Percentiles rank a stretch among this genome's conserved stretches.
Conservation (phyloP, 1,284 basidiomycete species). For the Meripilus lineatus region DNA sequence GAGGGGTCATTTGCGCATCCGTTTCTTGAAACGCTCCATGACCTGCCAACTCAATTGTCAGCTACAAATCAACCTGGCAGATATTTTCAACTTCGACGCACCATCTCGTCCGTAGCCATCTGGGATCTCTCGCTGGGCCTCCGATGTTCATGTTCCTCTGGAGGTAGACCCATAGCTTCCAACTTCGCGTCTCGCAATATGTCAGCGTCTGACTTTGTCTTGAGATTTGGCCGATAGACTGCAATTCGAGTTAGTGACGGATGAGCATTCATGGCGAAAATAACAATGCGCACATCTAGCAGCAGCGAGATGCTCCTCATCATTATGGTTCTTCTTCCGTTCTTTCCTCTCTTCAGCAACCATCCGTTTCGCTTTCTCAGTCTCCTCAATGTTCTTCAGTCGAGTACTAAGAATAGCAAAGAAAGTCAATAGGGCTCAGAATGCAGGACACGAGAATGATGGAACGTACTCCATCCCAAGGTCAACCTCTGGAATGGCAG, state of each 20-base stretch:
- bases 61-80: background rate
- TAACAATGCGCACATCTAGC: constrained; percentile 66
- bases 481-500: constrained; percentile 95
- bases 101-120: constrained; percentile 88
- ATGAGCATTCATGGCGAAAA: constrained; percentile 4
- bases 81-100: constrained; percentile 32
- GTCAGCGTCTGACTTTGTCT: constrained; percentile 79
- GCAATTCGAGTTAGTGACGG: constrained; percentile 1
- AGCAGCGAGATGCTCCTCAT: constrained; percentile 77
- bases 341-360: constrained; percentile 73
- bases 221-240: constrained; percentile 82
- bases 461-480: constrained; percentile 90
- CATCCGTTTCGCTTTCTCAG: constrained; percentile 88
- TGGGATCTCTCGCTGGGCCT: constrained; percentile 58
- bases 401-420: constrained; percentile 56
- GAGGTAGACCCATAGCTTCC: constrained; percentile 72
- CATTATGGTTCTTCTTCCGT: constrained; percentile 46
- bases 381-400: constrained; percentile 93
- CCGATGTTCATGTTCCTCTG: constrained; percentile 44
- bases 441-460: background rate
- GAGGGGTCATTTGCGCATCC: constrained; percentile 68
- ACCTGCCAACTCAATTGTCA: constrained; percentile 39
- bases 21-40: constrained; percentile 85
- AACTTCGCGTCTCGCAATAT: constrained; percentile 82
- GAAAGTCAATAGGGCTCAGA: background rate